Evolutionary conservation across 805 yeast genomes (phyloP), one percentile per base, ranked within the genome.

Genomic region (Zygotorulaspora danielsina): DNA sequence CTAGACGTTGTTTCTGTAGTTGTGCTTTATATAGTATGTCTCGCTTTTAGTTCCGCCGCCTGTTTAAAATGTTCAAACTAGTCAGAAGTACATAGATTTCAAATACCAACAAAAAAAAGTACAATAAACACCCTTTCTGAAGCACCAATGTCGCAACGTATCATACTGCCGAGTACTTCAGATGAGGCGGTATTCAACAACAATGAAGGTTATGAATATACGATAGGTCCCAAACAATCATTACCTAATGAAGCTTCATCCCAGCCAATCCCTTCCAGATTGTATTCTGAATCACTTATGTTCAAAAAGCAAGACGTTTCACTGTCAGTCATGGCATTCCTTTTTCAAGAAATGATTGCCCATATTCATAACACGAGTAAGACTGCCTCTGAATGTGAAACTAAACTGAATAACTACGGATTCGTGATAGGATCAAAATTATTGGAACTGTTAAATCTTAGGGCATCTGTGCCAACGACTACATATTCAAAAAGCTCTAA

Each of bases 281-380:
- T 59, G 20, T 59, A 58, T 38, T 43, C 53, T 4, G 55, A 51
- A 34, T 51, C 64, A 12, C 34, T 59, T 22, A 37, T 44, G 32
- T 38, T 48, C 28, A 49, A 39, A 19, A 53, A 46, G 18, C 42
- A 48, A 19, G 87, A 84, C 40, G 80, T 85, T 20, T 79, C 83
- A 32, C 60, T 82, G 15, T 72, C 85, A 11, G 71, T 88, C 4
- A 71, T 85, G 53, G 76, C 87, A 20, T 81, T 78, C 48, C 63
- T 87, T 24, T 83, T 82, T 49, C 73, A 82, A 58, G 93, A 84
- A 53, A 73, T 82, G 42, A 78, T 87, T 17, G 75, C 77, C 40
- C 75, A 79, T 69, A 66, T 78, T 32, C 79, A 79, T 49, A 68
- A 67, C 42, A 67, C 75, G 34, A 73, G 86, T 19, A 73, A 71